These are phyloP conservation scores for Tetrapisispora taiwanensis DNA, from an alignment of 805 yeast genomes.

Conservation along the genomic window DNA sequence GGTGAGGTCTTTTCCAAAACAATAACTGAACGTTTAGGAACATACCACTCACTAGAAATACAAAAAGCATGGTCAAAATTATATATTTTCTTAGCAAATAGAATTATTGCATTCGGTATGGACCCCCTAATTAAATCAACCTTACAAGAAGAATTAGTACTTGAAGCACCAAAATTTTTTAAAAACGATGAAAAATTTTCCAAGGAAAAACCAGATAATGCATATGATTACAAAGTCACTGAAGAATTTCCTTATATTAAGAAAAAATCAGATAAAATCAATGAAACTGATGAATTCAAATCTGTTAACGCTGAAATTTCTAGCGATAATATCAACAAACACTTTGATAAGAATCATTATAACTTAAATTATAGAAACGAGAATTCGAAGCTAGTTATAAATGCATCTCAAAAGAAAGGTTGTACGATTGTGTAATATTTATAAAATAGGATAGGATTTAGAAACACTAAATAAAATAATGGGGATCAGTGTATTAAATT, in stretches of 20 bases:
- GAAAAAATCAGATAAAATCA: neutral
- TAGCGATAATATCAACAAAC: neutral
- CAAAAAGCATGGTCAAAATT: slow-evolving; percentile 65
- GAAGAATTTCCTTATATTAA: neutral
- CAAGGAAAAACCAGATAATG: neutral
- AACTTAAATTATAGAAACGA: neutral
- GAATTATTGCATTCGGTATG: slow-evolving; percentile 43
- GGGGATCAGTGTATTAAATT: too few relatives aligned
- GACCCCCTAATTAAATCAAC: slow-evolving; percentile 33
- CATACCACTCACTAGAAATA: slow-evolving; percentile 44
- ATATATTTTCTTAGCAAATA: slow-evolving; percentile 58
- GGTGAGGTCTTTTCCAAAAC: slow-evolving; percentile 64
- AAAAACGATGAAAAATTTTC: neutral
- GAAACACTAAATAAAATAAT: too few relatives aligned
- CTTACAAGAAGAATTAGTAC: slow-evolving; percentile 9
- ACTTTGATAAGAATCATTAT: neutral
- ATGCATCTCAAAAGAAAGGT: neutral
- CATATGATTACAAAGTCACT: neutral
- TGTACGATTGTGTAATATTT: slow-evolving; percentile 6
- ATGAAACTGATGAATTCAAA: neutral
- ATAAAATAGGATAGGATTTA: neutral
- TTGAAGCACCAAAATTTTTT: slow-evolving; percentile 13
- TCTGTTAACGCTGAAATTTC: neutral
- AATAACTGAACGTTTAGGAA: slow-evolving; percentile 50
- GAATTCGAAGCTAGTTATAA: neutral